Percentiles rank a stretch among this genome's conserved stretches.
These are phyloP conservation scores for Achaetomium macrosporum DNA, from an alignment of 2,329 filamentous ascomycete genomes.

Conservation along the genomic window DNA sequence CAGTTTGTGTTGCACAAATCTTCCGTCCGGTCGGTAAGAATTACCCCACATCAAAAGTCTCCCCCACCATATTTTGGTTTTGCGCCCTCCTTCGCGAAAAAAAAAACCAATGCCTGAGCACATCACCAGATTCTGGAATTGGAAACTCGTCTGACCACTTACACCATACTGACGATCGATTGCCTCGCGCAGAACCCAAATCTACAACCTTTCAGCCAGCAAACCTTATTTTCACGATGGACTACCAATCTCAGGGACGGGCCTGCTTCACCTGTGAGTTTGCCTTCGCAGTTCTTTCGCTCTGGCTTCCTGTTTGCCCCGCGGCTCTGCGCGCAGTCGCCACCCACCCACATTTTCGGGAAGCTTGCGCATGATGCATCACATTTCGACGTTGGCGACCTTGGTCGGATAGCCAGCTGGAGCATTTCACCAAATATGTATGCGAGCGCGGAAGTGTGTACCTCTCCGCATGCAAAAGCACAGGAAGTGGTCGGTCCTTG, in stretches of 20 bases:
- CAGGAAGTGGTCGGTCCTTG: conserved; percentile 3
- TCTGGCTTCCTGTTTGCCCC: conserved; percentile 21
- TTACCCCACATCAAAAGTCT: conserved; percentile 21
- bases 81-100: conserved; percentile 19
- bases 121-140: conserved; percentile 9
- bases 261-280: conserved; percentile 49
- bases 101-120: conserved; percentile 23
- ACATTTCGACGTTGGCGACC: conserved; percentile 7
- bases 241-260: conserved; percentile 32
- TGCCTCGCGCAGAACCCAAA: conserved; percentile 13
- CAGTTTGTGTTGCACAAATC: conserved; percentile 14
- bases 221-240: conserved; percentile 29
- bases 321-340: conserved; percentile 17
- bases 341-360: conserved; percentile 12
- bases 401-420: conserved; percentile 2
- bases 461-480: not conserved
- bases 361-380: conserved; percentile 6
- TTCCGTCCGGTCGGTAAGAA: conserved; percentile 11
- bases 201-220: conserved; percentile 10
- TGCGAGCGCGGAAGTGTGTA: not conserved
- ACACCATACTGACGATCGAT: conserved; percentile 20
- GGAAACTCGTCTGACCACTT: conserved; percentile 14
- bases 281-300: conserved; percentile 18
- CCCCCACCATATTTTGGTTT: conserved; percentile 20
- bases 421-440: not conserved